These are phyloP conservation scores for Rhodotorula sp. DNA, from an alignment of 1,284 basidiomycete species.

Conservation along the genomic window DNA sequence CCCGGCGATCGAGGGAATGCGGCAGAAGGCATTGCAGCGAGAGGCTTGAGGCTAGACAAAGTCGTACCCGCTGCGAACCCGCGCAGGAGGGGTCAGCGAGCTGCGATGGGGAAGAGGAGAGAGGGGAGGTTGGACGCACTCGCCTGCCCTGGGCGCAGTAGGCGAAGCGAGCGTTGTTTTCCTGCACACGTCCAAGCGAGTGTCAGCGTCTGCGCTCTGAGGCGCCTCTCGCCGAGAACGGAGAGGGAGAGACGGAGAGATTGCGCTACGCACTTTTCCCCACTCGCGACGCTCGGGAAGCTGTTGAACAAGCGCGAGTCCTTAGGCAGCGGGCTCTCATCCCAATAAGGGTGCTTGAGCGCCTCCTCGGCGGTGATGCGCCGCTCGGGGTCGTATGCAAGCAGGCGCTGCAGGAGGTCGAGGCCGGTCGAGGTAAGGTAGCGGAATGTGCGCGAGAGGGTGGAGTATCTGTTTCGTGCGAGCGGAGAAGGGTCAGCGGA, in stretches of 20 bases:
- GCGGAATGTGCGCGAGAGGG: slow-evolving; percentile 80
- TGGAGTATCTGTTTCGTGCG: slow-evolving; percentile 76
- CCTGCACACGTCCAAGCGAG: slow-evolving; percentile 8
- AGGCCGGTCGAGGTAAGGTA: slow-evolving; percentile 84
- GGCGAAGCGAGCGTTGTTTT: slow-evolving; percentile 42
- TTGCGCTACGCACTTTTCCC: slow-evolving; percentile 66
- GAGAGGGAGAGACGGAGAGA: too few relatives aligned
- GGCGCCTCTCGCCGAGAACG: too few relatives aligned
- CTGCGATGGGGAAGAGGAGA: too few relatives aligned
- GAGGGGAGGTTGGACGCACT: slow-evolving; percentile 16
- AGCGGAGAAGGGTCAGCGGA: background rate
- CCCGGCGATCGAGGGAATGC: background rate
- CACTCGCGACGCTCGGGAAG: slow-evolving; percentile 94
- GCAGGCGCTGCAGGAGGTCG: slow-evolving; percentile 91
- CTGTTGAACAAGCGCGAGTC: slow-evolving; percentile 96
- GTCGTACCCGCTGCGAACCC: slow-evolving; percentile 30
- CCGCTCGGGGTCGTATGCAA: slow-evolving; percentile 90
- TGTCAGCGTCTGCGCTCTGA: too few relatives aligned
- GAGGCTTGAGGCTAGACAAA: slow-evolving; percentile 34
- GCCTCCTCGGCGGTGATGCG: slow-evolving; percentile 98
- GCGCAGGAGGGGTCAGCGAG: too few relatives aligned
- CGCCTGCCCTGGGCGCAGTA: slow-evolving; percentile 39
- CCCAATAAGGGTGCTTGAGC: slow-evolving; percentile 92
- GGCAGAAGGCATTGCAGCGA: background rate
- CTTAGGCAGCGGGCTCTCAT: slow-evolving; percentile 91